These are phyloP conservation scores for Blastobotrys malaysiensis DNA, from an alignment of 1,139 yeast genomes.

Conservation along the genomic window DNA sequence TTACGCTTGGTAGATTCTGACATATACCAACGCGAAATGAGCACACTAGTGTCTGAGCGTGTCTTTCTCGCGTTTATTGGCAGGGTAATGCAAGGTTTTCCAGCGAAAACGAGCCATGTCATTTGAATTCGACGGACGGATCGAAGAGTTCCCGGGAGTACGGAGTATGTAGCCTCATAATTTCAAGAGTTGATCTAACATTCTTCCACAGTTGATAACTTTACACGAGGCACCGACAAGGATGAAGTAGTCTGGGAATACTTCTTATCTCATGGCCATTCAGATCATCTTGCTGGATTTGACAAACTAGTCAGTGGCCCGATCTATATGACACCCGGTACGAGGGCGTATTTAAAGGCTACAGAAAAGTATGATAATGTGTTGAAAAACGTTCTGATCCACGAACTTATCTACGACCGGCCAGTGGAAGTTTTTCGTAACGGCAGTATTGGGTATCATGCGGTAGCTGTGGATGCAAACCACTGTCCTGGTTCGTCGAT, in stretches of 20 bases:
- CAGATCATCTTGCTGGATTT: conserved; percentile 53
- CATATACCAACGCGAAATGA: too few species aligned
- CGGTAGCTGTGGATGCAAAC: conserved; percentile 34
- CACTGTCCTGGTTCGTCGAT: conserved; percentile 63
- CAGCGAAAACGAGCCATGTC: neutral
- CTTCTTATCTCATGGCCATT: conserved; percentile 52
- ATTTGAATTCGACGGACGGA: neutral
- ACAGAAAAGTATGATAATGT: conserved; percentile 28
- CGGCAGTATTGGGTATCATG: neutral
- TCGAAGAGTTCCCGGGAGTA: conserved; percentile 24
- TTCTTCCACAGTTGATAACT: conserved; percentile 39
- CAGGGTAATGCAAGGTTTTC: neutral
- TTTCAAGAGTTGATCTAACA: neutral
- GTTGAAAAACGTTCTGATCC: neutral
- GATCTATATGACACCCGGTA: conserved; percentile 4
- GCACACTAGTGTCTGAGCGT: neutral
- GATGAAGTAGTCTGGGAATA: conserved; percentile 6
- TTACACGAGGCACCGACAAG: conserved; percentile 23
- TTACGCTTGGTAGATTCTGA: neutral
- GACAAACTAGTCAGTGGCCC: conserved; percentile 39
- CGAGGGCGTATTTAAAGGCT: neutral
- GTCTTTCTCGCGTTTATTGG: neutral
- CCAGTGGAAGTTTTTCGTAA: neutral
- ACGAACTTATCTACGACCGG: neutral
- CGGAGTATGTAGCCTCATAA: conserved; percentile 24